Percentiles rank a stretch among this genome's conserved stretches.
Evolutionary conservation across 1,284 basidiomycete genomes (phyloP).

Genomic region (Ganoderma multipileum): DNA sequence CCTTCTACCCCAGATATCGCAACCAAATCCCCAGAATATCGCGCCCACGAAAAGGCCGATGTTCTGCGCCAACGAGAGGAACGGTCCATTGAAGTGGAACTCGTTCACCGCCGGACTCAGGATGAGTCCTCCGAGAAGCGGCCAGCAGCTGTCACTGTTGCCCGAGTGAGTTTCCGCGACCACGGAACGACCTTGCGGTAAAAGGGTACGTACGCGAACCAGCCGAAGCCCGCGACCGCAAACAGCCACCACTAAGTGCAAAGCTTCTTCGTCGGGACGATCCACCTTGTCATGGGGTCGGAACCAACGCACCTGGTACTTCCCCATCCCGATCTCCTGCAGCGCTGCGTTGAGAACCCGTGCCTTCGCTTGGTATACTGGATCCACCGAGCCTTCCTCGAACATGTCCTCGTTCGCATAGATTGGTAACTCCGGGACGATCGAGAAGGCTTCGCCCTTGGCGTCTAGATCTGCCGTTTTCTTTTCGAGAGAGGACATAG

Average conservation of each 20-base stretch:
- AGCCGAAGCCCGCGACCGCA: slow-evolving; percentile 70
- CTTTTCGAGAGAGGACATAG: slow-evolving; percentile 22
- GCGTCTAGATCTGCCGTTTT: slow-evolving; percentile 17
- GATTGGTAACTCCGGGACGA: slow-evolving; percentile 10
- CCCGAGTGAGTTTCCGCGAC: slow-evolving; percentile 3
- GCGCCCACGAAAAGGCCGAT: slow-evolving; percentile 71
- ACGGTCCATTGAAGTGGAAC: slow-evolving; percentile 60
- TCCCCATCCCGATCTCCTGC: slow-evolving; percentile 72
- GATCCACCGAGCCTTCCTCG: slow-evolving; percentile 55
- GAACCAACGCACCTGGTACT: slow-evolving; percentile 60
- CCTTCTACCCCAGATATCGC: slow-evolving; percentile 69
- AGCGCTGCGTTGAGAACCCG: slow-evolving; percentile 62
- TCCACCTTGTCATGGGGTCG: background rate
- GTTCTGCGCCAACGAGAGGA: slow-evolving; percentile 64
- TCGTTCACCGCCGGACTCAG: slow-evolving; percentile 63
- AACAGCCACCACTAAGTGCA: slow-evolving; percentile 59
- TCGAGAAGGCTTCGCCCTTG: slow-evolving; percentile 15
- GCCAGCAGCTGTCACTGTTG: slow-evolving; percentile 55
- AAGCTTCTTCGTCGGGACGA: background rate
- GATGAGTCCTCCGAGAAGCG: slow-evolving; percentile 62
- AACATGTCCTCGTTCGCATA: slow-evolving; percentile 40
- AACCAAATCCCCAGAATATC: slow-evolving; percentile 69
- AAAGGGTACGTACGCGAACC: slow-evolving; percentile 63
- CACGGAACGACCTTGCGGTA: background rate
- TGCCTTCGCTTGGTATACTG: slow-evolving; percentile 63